Base-by-base conservation (phyloP, 257 asterid genomes). In the Solanum chilense region DNA sequence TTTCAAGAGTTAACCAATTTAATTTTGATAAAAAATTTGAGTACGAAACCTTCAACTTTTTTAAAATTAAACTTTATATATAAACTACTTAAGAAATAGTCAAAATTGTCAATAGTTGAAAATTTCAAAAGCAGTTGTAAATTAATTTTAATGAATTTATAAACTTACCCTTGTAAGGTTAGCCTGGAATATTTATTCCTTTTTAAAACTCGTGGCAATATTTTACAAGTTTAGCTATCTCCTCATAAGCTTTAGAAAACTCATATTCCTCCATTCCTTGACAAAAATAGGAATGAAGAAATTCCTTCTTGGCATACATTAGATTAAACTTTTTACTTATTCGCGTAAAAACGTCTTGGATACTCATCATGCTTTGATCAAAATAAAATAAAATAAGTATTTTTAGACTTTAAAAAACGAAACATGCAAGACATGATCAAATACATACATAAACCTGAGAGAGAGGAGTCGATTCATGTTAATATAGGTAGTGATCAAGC, bases 381-480 rank as follows among this genome's bases (percentile, higher is more conserved):
- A 27, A 68, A 33, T 33, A 33, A 33, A 33, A 33, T 33, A 33
- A 33, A 33, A 33, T 33, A 33, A 33, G 0, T 3, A 33, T 33
- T 33, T 33, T 33, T 33, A 33, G 35, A 33, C 4, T 33, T 33
- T 33, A 33, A 52, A 23, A 7, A 52, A 56, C 62, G 49, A 47
- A 18, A 47, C 3, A n/a, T n/a, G n/a, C n/a, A 47, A 5, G 7
- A 47, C 35, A 33, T 47, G 52, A 13, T 45, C 52, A 45, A 12
- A 45, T 13, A 12, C 12, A 44, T 44, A 12, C 12, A 44, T 12
- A 44, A 31, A 31, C 89, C 87, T 87, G 0, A 31, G 89, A 37
- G 89, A 87, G 52, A 87, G 31, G 12, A 87, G 89, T 56, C 76
- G 87, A 83, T 83, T 87, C 77, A 83, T 74, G 25, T 87, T 87